Evolutionary conservation across 2,329 filamentous ascomycete species (phyloP).

Genomic region (Phaeophleospora eucalypticola): DNA sequence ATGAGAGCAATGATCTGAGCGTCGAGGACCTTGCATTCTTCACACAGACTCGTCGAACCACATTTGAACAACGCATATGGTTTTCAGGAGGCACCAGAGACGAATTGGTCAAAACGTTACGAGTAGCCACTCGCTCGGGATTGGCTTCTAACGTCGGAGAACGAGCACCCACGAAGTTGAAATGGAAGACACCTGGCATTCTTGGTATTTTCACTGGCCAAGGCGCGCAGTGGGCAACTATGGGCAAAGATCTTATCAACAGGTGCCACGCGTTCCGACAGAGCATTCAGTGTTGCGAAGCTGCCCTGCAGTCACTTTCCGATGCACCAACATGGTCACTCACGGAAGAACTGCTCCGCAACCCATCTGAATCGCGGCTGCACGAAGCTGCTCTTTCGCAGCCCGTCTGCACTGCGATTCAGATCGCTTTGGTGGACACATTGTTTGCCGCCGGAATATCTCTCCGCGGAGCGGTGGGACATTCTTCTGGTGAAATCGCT

Average conservation of each 20-base stretch:
- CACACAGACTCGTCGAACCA: conserved; percentile 17
- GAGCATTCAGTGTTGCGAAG: conserved; percentile 16
- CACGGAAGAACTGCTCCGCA: conserved; percentile 42
- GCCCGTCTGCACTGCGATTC: conserved; percentile 53
- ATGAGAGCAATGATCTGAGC: not conserved
- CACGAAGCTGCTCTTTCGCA: conserved; percentile 42
- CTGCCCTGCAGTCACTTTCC: conserved; percentile 10
- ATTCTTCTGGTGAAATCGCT: conserved; percentile 35
- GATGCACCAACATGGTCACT: conserved; percentile 28
- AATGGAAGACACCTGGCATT: conserved; percentile 14
- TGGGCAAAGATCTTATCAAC: conserved; percentile 26
- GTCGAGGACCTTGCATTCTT: conserved; percentile 14
- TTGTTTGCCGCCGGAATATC: conserved; percentile 27
- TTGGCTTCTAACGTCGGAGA: conserved; percentile 7
- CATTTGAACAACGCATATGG: conserved; percentile 12
- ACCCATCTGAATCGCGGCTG: conserved; percentile 31
- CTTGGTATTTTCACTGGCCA: conserved; percentile 35
- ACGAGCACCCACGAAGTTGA: conserved; percentile 12
- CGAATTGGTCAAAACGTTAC: conserved; percentile 7
- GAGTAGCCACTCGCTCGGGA: not conserved
- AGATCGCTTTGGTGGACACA: conserved; percentile 47
- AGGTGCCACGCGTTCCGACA: conserved; percentile 16
- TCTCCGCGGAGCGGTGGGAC: conserved; percentile 29
- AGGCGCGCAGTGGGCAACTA: conserved; percentile 32
- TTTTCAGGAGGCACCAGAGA: conserved; percentile 13